These are phyloP conservation scores for Cichorium intybus DNA, from an alignment of 140 eudicot genomes.

Conservation along the genomic window DNA sequence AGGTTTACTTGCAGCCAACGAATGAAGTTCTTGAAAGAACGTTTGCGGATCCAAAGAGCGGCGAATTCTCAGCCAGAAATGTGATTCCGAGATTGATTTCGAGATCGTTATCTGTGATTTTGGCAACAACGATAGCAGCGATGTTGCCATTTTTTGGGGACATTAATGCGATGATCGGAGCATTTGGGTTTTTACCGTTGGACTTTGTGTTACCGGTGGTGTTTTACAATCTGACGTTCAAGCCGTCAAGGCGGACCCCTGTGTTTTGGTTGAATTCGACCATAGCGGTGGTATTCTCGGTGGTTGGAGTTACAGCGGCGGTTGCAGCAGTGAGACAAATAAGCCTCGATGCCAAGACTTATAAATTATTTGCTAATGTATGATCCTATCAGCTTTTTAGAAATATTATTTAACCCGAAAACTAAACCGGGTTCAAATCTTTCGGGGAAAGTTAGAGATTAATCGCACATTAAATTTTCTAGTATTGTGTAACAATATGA, in stretches of 20 bases:
- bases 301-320: slow-evolving; percentile 51
- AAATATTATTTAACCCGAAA: background rate
- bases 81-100: slow-evolving; percentile 66
- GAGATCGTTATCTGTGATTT: slow-evolving; percentile 59
- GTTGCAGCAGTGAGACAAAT: slow-evolving; percentile 90
- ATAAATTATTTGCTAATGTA: slow-evolving; percentile 67
- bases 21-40: slow-evolving; percentile 70
- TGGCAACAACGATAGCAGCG: slow-evolving; percentile 66
- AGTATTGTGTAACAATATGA: too few species aligned
- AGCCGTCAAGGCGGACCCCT: slow-evolving; percentile 48
- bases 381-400: slow-evolving; percentile 18
- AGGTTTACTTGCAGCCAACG: slow-evolving; percentile 90
- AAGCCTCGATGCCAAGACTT: slow-evolving; percentile 75
- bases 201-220: slow-evolving; percentile 79
- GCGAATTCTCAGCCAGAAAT: slow-evolving; percentile 66
- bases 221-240: slow-evolving; percentile 71
- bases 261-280: slow-evolving; percentile 61
- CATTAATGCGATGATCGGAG: slow-evolving; percentile 67
- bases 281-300: slow-evolving; percentile 59
- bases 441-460: too few species aligned
- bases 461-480: too few species aligned
- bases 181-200: slow-evolving; percentile 81
- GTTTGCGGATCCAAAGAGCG: slow-evolving; percentile 55
- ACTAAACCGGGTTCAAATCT: background rate
- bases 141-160: slow-evolving; percentile 95